Base-by-base conservation (phyloP, 805 yeast species). In the Ogataea salicorniae region DNA sequence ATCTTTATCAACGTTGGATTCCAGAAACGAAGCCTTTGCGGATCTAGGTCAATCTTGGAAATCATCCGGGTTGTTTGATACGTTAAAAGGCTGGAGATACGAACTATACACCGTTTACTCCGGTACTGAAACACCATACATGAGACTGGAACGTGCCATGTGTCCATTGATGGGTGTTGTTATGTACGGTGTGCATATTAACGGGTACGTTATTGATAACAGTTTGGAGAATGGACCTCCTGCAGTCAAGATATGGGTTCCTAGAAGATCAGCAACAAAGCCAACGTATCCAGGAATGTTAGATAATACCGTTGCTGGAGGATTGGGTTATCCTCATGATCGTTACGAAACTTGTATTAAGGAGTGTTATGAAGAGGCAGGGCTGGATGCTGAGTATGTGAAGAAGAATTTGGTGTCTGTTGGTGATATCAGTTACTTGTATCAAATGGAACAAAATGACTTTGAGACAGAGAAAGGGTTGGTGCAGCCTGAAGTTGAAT, bases 281-380 rank as follows among this genome's bases (percentile, higher is more conserved):
- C 84, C 84, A 16, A 94, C 99, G 0, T 92, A 80, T 69, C 98
- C 99, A 0, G 85, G 87, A 0, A 84, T 80, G 86, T 74, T 91
- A 36, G 99, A 94, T 63, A 92, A 91, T 63, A 89, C 95, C 1
- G 87, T 94, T 6, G 99, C 96, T 0, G 99, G 99, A 1, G 99
- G 99, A 0, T 59, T 94, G 4, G 97, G 95, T 0, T 74, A 83
- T 62, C 96, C 96, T 0, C 72, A 79, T 54, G 88, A 90, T 0
- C 69, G 81, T 2, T 68, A 72, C 59, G 96, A 88, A 41, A 92
- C 97, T 0, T 80, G 83, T 3, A 55, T 87, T 17, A 94, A 94
- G 61, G 99, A 94, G 63, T 81, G 95, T 58, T 73, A 72, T 50
- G 99, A 94, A 59, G 99, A 94, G 59, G 98, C 96, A 0, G 95